These are phyloP conservation scores for Ambrosia trifida DNA, from an alignment of 129 eudicot species.

Conservation along the genomic window DNA sequence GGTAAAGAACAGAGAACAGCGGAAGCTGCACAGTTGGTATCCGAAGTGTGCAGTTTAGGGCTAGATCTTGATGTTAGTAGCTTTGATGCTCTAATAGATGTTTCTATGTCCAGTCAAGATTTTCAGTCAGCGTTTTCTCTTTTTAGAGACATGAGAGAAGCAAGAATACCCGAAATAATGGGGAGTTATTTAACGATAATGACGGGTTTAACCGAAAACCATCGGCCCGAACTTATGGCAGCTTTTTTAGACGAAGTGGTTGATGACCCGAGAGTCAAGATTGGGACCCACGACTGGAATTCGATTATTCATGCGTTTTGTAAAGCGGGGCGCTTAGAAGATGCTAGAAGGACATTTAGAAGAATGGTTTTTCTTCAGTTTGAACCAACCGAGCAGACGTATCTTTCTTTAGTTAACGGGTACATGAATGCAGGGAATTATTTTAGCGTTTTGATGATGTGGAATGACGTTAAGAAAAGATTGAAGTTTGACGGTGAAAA, in stretches of 20 bases:
- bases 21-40: slow-evolving; percentile 87
- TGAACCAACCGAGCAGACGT: slow-evolving; percentile 86
- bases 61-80: slow-evolving; percentile 59
- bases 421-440: slow-evolving; percentile 58
- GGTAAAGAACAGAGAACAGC: slow-evolving; percentile 80
- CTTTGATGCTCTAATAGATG: slow-evolving; percentile 74
- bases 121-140: slow-evolving; percentile 90
- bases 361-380: slow-evolving; percentile 81
- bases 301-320: slow-evolving; percentile 89
- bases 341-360: slow-evolving; percentile 86
- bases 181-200: slow-evolving; percentile 86
- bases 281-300: slow-evolving; percentile 96
- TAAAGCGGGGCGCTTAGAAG: slow-evolving; percentile 87
- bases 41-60: slow-evolving; percentile 66
- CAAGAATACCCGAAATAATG: slow-evolving; percentile 65
- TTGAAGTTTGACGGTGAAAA: slow-evolving; percentile 43
- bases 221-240: slow-evolving; percentile 95
- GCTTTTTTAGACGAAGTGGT: slow-evolving; percentile 88
- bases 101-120: slow-evolving; percentile 92
- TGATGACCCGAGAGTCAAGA: slow-evolving; percentile 77
- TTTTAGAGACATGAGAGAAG: slow-evolving; percentile 94
- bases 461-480: slow-evolving; percentile 87
- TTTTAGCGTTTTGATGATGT: slow-evolving; percentile 80
- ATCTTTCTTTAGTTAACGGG: slow-evolving; percentile 83
- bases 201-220: slow-evolving; percentile 92